Percentiles rank a stretch among this genome's conserved stretches.
phyloP scores from a whole-genome alignment of 805 yeast species.

The Lachancea kluyveri region DNA sequence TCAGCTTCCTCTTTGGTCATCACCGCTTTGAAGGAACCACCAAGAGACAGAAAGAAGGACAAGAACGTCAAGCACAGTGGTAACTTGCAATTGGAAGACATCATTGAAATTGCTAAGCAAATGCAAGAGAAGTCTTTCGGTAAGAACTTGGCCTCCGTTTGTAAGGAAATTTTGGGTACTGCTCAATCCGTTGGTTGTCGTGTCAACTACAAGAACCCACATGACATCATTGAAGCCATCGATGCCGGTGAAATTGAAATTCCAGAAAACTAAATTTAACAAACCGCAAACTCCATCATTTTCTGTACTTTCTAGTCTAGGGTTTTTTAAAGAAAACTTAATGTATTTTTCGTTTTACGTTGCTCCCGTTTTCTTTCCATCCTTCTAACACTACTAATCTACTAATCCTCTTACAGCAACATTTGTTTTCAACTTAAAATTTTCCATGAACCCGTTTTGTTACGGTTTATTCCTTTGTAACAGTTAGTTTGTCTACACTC shows the following conservation, averaged over 20 bases:
- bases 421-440: background rate
- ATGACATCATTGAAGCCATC: constrained; percentile 96
- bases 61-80: constrained; percentile 99
- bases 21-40: constrained; percentile 99
- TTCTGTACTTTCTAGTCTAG: constrained; percentile 28
- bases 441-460: constrained; percentile 1
- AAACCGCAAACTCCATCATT: constrained; percentile 20
- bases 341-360: constrained; percentile 17
- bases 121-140: constrained; percentile 98
- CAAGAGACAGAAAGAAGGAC: constrained; percentile 99
- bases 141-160: constrained; percentile 92
- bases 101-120: constrained; percentile 93
- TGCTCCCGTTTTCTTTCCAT: constrained; percentile 3
- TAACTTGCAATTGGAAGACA: constrained; percentile 95
- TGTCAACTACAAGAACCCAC: constrained; percentile 99
- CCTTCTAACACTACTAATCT: constrained; percentile 8
- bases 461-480: constrained; percentile 1
- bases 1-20: constrained; percentile 98
- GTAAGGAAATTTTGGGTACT: constrained; percentile 99
- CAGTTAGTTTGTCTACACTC: constrained; percentile 73
- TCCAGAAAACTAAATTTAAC: constrained; percentile 30
- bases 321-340: constrained; percentile 23
- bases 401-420: no score
- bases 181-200: constrained; percentile 99
- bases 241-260: constrained; percentile 95